Percentiles rank a stretch among this genome's conserved stretches.
phyloP scores from a whole-genome alignment of 2,329 filamentous ascomycete species.

The Diaporthe citri region DNA sequence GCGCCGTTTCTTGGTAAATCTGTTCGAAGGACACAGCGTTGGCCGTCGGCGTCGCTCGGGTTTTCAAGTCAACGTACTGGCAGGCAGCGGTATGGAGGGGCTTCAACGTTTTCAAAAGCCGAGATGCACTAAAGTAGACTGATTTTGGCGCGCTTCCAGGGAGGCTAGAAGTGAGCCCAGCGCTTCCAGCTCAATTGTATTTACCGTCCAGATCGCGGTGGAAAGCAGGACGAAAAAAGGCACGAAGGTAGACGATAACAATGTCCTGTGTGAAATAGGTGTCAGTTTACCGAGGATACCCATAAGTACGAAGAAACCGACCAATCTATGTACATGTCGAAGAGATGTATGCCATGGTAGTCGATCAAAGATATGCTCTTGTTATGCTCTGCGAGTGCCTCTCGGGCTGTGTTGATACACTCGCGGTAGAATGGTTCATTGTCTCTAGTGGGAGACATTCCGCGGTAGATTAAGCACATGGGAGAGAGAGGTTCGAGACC shows the following conservation, averaged over 20 bases:
- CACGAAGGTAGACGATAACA: not conserved
- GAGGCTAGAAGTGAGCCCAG: not conserved
- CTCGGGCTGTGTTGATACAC: not conserved
- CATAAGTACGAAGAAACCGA: not conserved
- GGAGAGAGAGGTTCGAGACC: not conserved
- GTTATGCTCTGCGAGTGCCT: not conserved
- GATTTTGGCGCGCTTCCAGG: not conserved
- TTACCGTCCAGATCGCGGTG: not conserved
- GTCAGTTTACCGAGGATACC: not conserved
- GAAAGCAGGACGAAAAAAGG: not conserved
- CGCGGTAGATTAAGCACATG: not conserved
- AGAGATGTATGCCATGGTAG: not conserved
- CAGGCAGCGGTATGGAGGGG: not conserved
- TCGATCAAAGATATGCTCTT: not conserved
- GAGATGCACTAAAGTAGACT: not conserved
- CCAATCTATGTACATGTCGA: not conserved
- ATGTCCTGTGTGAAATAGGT: not conserved
- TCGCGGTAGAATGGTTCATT: not conserved
- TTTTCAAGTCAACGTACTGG: not conserved
- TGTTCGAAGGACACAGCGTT: not conserved
- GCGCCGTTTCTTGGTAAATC: not conserved
- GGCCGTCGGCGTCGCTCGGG: not conserved
- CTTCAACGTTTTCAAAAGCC: not conserved
- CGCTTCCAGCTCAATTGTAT: not conserved
- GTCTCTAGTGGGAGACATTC: not conserved